These are phyloP conservation scores for Pleurotus pulmonarius DNA, from an alignment of 768 basidiomycete genomes.

Conservation along the genomic window DNA sequence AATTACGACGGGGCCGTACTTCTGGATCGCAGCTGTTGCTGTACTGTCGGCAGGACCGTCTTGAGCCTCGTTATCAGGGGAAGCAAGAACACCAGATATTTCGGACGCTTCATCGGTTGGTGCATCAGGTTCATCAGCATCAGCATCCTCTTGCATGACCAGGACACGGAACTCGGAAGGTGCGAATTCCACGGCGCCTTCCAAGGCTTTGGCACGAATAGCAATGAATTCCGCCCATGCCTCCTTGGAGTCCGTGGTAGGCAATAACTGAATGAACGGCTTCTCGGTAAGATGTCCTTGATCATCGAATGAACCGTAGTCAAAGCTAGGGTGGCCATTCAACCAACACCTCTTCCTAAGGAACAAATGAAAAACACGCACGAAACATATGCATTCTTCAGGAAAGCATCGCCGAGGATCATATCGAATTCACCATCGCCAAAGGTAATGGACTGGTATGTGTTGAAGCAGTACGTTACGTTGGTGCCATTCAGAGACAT, in stretches of 20 bases:
- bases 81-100: background rate
- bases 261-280: constrained; percentile 64
- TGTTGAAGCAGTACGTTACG: constrained; percentile 24
- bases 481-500: constrained; percentile 22
- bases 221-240: background rate
- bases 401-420: constrained; percentile 71
- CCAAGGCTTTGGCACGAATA: background rate
- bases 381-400: constrained; percentile 32
- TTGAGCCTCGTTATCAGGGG: background rate
- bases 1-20: constrained; percentile 9
- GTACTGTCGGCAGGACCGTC: background rate
- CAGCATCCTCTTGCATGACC: constrained; percentile 13
- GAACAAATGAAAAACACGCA: background rate
- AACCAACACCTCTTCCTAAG: background rate
- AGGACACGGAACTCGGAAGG: background rate
- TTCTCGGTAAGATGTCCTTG: constrained; percentile 31
- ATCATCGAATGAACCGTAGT: constrained; percentile 61
- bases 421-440: constrained; percentile 56
- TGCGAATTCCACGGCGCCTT: background rate
- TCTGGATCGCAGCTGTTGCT: background rate
- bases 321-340: constrained; percentile 46
- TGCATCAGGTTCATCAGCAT: background rate
- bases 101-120: background rate
- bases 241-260: constrained; percentile 38
- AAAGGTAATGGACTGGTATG: constrained; percentile 27